Conservation (phyloP, 495 filamentous ascomycete genomes). For the Penicillium odoratum region DNA sequence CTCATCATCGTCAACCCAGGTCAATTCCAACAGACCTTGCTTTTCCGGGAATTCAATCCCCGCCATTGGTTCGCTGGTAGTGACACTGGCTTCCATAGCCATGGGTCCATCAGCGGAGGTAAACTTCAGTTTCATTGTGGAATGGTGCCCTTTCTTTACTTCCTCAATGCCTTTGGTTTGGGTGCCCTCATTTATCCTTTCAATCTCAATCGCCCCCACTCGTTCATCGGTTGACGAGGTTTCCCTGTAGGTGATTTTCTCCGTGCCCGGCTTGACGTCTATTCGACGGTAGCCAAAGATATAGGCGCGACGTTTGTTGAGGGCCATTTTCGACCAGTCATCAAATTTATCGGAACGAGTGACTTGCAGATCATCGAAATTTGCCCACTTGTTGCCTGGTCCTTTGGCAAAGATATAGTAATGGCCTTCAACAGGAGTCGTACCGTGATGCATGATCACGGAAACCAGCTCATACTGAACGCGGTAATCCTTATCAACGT, state of each 20-base stretch:
- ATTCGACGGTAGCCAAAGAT: background rate
- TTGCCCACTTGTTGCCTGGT: conserved; percentile 24
- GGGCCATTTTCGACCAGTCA: background rate
- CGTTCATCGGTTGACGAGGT: no score
- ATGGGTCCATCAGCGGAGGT: background rate
- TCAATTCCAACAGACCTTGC: background rate
- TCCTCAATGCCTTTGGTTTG: background rate
- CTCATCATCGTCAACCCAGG: background rate
- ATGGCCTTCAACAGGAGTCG: conserved; percentile 22
- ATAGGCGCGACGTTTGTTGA: background rate
- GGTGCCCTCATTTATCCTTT: background rate
- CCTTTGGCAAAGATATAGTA: conserved; percentile 30
- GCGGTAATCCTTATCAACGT: background rate
- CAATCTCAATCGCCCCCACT: background rate
- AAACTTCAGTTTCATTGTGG: background rate
- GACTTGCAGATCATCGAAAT: conserved; percentile 24
- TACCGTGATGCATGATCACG: conserved; percentile 30
- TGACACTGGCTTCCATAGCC: background rate
- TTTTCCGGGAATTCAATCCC: background rate
- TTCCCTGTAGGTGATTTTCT: background rate
- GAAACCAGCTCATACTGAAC: conserved; percentile 30
- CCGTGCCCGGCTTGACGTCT: background rate
- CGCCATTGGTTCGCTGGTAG: background rate
- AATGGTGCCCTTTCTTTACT: background rate
- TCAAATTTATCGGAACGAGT: background rate